Base-by-base conservation (phyloP, 2,329 filamentous ascomycete species). In the Ascochyta clinopodiicola region DNA sequence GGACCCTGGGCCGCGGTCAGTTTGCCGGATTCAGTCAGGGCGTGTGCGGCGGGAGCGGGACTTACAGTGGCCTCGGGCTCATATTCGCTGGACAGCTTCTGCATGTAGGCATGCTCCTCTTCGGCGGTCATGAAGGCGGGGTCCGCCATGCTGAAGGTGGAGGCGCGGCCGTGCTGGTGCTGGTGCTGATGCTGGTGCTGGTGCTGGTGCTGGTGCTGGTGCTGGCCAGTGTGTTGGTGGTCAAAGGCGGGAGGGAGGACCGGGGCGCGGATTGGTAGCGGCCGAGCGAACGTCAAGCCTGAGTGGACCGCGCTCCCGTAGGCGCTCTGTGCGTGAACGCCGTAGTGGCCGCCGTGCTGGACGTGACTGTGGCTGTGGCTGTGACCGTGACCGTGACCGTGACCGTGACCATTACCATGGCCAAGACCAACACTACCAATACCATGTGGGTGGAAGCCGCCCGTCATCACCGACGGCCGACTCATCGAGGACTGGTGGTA, bases 1-100 rank as follows among this genome's bases (percentile, higher is more conserved):
- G 91, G 90, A 51, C 92, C 92, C 94, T 97, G 70, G 56, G 56
- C 57, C 57, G 60, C 62, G 61, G 64, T 66, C 62, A 65, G 63
- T 57, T 50, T 48, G 54, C 47, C 47, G 44, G 17, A 59, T 47
- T 40, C 44, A 52, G 38, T 48, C 42, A 35, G 53, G 49, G 39
- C 56, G 62, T 60, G 47, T 59, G 58, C 51, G 53, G 36, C 31
- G 22, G 47, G 45, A 51, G 45, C 38, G 45, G 60, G 43, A 77
- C 81, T 74, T 74, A 86, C 85, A 62, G 81, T 80, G 47, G 81
- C 73, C 58, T 86, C 82, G 12, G 85, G 81, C 69, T 86, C 80
- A 63, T 84, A 88, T 55, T 82, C 79, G 69, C 84, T 84, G 63
- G 85, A 87, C 58, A 87, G 77, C 70, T 84, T 82, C 76, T 88